phyloP scores from a whole-genome alignment of 106 monocot species.

The Dioscorea dumetorum region DNA sequence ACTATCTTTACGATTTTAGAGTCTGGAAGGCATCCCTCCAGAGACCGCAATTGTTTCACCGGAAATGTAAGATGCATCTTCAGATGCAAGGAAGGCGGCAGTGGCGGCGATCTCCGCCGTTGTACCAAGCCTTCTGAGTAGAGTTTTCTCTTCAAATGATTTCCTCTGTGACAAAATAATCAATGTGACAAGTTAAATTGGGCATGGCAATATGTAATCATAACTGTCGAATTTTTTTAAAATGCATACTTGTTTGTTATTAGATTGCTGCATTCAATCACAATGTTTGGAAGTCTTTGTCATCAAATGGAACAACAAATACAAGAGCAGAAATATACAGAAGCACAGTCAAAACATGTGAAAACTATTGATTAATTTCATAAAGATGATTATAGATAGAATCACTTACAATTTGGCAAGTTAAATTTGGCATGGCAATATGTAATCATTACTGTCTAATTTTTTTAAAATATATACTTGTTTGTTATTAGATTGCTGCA shows the following conservation, averaged over 20 bases:
- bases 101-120: constrained; percentile 74
- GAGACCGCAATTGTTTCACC: constrained; percentile 90
- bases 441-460: too few relatives aligned
- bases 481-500: too few relatives aligned
- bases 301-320: neutral
- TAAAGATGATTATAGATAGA: neutral
- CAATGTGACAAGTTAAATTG: neutral
- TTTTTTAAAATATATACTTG: too few relatives aligned
- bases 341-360: neutral
- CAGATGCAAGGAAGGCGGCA: constrained; percentile 85
- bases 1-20: constrained; percentile 8
- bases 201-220: too few relatives aligned
- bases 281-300: too few relatives aligned
- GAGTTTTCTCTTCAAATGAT: constrained; percentile 38
- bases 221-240: too few relatives aligned
- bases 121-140: constrained; percentile 68
- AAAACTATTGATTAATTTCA: too few relatives aligned
- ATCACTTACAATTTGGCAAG: constrained; percentile 39
- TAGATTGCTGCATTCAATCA: too few relatives aligned
- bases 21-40: constrained; percentile 80
- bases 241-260: too few relatives aligned
- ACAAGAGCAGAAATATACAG: neutral
- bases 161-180: constrained; percentile 39
- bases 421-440: too few relatives aligned
- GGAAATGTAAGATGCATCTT: constrained; percentile 81